These are phyloP conservation scores for Xylaria intraflava DNA, from an alignment of 495 filamentous ascomycete species.

Conservation along the genomic window DNA sequence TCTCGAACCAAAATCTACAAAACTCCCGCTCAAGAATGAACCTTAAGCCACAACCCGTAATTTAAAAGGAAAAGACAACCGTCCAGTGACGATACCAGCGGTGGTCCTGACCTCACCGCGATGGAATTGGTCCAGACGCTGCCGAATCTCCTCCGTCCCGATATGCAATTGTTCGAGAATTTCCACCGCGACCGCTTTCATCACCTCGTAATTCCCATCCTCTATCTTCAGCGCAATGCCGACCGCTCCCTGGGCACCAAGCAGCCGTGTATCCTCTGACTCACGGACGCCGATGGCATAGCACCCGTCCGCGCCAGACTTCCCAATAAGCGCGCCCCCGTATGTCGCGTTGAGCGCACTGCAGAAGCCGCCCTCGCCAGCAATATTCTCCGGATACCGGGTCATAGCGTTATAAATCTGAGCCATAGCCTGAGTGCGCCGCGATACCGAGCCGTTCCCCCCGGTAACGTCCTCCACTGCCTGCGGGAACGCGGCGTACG, in stretches of 20 bases:
- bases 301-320: conserved; percentile 36
- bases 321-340: conserved; percentile 27
- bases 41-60: conserved; percentile 1
- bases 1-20: too few species aligned
- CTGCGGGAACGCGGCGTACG: background rate
- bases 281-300: conserved; percentile 31
- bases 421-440: background rate
- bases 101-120: conserved; percentile 28
- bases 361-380: conserved; percentile 34
- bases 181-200: conserved; percentile 33
- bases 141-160: conserved; percentile 19
- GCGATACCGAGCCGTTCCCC: background rate
- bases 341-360: conserved; percentile 31
- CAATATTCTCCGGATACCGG: conserved; percentile 15
- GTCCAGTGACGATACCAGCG: conserved; percentile 30
- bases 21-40: background rate
- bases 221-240: conserved; percentile 39
- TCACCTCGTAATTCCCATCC: conserved; percentile 31
- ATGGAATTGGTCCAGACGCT: conserved; percentile 22
- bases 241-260: conserved; percentile 27
- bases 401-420: background rate
- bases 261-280: conserved; percentile 23
- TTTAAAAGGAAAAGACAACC: conserved; percentile 16
- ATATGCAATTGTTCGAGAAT: conserved; percentile 33
- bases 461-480: background rate